phyloP scores from a whole-genome alignment of 176 grass and related monocot species.

The Ananas comosus region DNA sequence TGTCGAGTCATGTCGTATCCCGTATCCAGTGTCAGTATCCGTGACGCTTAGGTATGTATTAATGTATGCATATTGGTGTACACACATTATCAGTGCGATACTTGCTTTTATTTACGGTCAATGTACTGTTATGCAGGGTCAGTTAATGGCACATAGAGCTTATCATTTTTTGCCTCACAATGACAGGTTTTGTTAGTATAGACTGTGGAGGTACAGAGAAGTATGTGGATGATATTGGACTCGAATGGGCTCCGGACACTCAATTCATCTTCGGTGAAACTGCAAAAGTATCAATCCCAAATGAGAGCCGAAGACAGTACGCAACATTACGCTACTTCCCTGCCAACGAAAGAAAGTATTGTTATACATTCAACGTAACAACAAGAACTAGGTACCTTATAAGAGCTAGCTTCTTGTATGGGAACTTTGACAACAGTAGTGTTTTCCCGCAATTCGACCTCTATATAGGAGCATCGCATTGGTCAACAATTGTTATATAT shows the following conservation, averaged over 20 bases:
- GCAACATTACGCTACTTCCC: constrained; percentile 52
- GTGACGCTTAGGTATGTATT: no score
- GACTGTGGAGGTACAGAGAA: constrained; percentile 44
- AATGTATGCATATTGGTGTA: no score
- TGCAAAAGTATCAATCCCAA: constrained; percentile 26
- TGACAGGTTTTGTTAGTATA: constrained; percentile 62
- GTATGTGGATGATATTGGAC: constrained; percentile 54
- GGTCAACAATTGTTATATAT: constrained; percentile 66
- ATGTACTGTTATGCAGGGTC: neutral
- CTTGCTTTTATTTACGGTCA: constrained; percentile 6
- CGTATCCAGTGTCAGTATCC: no score
- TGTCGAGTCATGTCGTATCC: no score
- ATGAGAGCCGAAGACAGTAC: constrained; percentile 39
- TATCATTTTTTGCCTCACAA: constrained; percentile 1
- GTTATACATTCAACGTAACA: constrained; percentile 46
- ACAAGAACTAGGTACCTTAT: constrained; percentile 49
- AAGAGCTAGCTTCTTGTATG: constrained; percentile 59
- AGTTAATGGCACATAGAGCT: neutral
- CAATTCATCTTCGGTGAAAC: constrained; percentile 24
- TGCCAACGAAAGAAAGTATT: constrained; percentile 41
- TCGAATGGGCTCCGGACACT: constrained; percentile 47
- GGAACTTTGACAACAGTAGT: constrained; percentile 64
- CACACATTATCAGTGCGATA: no score
- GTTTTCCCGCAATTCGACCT: constrained; percentile 77
- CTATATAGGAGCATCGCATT: constrained; percentile 51